Percentiles rank a stretch among this genome's conserved stretches.
These are phyloP conservation scores for Phytophthora sansomeana DNA, from an alignment of 352 stramenopile genomes.

Conservation along the genomic window DNA sequence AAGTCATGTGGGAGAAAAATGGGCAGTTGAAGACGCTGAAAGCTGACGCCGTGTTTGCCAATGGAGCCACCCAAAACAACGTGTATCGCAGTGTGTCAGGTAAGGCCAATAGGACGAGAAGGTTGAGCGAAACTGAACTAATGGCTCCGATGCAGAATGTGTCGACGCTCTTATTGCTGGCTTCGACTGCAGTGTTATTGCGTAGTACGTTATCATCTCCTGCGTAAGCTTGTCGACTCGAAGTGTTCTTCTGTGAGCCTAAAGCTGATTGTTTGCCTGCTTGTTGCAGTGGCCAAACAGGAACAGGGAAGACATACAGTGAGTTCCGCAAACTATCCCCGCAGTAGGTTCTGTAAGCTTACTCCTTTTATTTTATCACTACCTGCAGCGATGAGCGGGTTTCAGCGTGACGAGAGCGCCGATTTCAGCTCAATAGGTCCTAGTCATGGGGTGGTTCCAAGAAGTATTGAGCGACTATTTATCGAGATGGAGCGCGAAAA, in stretches of 20 bases:
- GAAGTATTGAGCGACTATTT: constrained; percentile 67
- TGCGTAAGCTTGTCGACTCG: not conserved
- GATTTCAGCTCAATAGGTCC: constrained; percentile 12
- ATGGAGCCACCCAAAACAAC: constrained; percentile 42
- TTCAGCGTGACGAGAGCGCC: constrained; percentile 35
- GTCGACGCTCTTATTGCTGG: constrained; percentile 64
- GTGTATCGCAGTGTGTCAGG: constrained; percentile 68
- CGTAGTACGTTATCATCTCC: constrained; percentile 51
- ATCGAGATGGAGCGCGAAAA: constrained; percentile 43
- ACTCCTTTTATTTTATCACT: constrained; percentile 1
- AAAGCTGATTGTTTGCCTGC: constrained; percentile 8
- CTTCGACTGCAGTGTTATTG: constrained; percentile 79
- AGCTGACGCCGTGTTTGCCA: constrained; percentile 60
- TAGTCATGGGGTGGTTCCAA: constrained; percentile 61
- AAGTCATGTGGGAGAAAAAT: constrained; percentile 75
- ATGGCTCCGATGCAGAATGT: constrained; percentile 46
- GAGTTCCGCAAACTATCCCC: not conserved
- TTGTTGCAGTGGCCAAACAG: constrained; percentile 64
- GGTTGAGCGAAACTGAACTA: too few species aligned
- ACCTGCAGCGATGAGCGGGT: constrained; percentile 65
- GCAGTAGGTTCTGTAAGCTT: not conserved
- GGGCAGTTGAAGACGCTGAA: constrained; percentile 64
- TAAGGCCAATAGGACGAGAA: constrained; percentile 5
- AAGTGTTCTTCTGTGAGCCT: not conserved
- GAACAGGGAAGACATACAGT: constrained; percentile 79